Base-by-base conservation (phyloP, 2,329 filamentous ascomycete species). In the Cryphonectria nitschkei region DNA sequence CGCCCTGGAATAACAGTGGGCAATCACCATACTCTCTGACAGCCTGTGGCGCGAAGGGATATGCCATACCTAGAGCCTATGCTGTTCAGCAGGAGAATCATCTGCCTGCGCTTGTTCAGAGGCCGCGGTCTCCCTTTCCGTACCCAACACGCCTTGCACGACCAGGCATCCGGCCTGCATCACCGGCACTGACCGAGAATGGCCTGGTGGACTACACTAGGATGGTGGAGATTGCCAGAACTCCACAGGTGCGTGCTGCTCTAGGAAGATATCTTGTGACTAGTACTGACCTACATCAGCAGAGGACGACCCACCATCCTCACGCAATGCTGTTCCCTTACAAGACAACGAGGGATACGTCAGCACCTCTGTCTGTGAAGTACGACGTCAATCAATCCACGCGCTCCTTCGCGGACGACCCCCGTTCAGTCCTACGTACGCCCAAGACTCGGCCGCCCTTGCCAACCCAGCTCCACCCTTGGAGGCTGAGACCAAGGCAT, bases 81-180 rank as follows among this genome's bases (percentile, higher is more conserved):
- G 70, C 62, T 6, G 75, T 84, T 66, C 86, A 87, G 74, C 58
- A 65, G 32, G 43, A 46, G 14, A 67, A 67, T 3, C 60, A 67
- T 26, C 67, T 43, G 34, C 62, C 67, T 7, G 63, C 56, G 13
- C 66, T 50, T 50, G 64, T 52, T 22, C 71, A 73, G 50, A 82
- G 87, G n/a, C 85, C 87, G 64, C 83, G 86, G 41, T 89, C 88
- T 32, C 87, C 88, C 0, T 89, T 87, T 72, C 86, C 86, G 32
- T 89, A 89, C 71, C 87, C 87, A 37, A 85, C 87, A 62, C 84
- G 87, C 26, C 78, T 89, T 46, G 88, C 84, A 75, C 84, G 87
- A 29, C 86, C 86, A 26, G 86, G 86, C 3, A 79, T 85, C 52
- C 81, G 84, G 58, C 81, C 85, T 61, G 79, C 82, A 39, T 88